Percentiles rank a stretch among this genome's conserved stretches.
phyloP scores from a whole-genome alignment of 1,284 basidiomycete species.

The Puccinia horiana region DNA sequence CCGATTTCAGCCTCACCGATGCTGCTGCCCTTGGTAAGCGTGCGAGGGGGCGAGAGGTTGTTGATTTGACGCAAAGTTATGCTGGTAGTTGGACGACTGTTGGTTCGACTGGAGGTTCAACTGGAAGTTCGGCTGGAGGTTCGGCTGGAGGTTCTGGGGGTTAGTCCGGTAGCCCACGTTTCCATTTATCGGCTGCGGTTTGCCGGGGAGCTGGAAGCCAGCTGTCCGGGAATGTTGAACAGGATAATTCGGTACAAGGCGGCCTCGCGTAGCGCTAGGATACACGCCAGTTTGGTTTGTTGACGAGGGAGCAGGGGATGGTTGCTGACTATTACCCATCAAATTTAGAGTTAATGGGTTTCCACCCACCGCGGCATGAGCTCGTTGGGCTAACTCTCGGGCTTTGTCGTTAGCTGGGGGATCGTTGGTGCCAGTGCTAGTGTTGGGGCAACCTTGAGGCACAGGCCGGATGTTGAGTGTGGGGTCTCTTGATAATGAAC shows the following conservation, averaged over 20 bases:
- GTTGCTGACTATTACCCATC: neutral
- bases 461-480: neutral
- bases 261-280: neutral
- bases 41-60: neutral
- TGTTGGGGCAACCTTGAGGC: neutral
- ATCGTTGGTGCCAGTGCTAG: neutral
- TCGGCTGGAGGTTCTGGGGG: neutral
- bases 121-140: neutral
- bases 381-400: slow-evolving; percentile 3
- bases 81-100: too few species aligned
- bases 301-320: neutral
- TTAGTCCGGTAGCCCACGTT: neutral
- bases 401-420: neutral
- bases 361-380: neutral
- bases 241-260: slow-evolving; percentile 26
- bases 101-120: neutral
- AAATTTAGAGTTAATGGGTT: neutral
- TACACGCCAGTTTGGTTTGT: neutral
- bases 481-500: neutral
- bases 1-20: neutral
- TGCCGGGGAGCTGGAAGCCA: slow-evolving; percentile 13
- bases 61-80: too few species aligned
- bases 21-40: neutral
- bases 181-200: slow-evolving; percentile 2
- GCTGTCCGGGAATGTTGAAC: neutral